These are phyloP conservation scores for Aspergillus eucalypticola DNA, from an alignment of 2,329 filamentous ascomycete species.

Conservation along the genomic window DNA sequence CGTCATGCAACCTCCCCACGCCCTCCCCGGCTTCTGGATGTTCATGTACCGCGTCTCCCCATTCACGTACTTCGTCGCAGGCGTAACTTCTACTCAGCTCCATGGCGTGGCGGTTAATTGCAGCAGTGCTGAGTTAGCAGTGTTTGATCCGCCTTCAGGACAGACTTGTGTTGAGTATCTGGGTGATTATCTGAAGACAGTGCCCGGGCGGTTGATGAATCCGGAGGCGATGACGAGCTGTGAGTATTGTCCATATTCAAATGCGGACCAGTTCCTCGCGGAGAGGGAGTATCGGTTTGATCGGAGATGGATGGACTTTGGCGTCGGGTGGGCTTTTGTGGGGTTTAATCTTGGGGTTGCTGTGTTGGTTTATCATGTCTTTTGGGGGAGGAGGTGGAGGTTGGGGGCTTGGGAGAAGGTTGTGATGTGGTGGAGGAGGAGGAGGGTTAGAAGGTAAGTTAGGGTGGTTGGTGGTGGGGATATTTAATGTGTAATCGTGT, in stretches of 20 bases:
- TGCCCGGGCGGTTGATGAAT: conserved; percentile 59
- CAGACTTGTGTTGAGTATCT: conserved; percentile 64
- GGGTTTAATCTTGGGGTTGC: conserved; percentile 58
- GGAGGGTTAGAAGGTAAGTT: not conserved
- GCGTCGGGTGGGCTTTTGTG: conserved; percentile 61
- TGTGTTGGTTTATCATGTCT: not conserved
- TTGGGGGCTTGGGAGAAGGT: not conserved
- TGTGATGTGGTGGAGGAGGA: not conserved
- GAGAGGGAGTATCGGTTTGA: conserved; percentile 52
- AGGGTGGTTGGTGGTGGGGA: not conserved
- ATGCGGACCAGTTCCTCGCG: conserved; percentile 43
- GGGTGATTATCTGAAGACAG: conserved; percentile 47
- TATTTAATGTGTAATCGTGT: not conserved
- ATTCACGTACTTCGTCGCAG: conserved; percentile 53
- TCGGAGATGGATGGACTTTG: conserved; percentile 69
- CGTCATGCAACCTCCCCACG: conserved; percentile 65
- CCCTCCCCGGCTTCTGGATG: conserved; percentile 69
- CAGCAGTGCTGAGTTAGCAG: conserved; percentile 66
- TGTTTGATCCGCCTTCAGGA: conserved; percentile 60
- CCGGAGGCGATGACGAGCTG: conserved; percentile 53
- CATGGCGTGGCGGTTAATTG: conserved; percentile 68
- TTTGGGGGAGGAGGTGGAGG: not conserved
- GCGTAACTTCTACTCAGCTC: conserved; percentile 70
- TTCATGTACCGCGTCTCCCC: conserved; percentile 62
- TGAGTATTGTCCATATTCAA: conserved; percentile 45